Percentiles rank a stretch among this genome's conserved stretches.
Evolutionary conservation across 2,329 filamentous ascomycete species (phyloP).

Genomic region (Aureobasidium melanogenum): DNA sequence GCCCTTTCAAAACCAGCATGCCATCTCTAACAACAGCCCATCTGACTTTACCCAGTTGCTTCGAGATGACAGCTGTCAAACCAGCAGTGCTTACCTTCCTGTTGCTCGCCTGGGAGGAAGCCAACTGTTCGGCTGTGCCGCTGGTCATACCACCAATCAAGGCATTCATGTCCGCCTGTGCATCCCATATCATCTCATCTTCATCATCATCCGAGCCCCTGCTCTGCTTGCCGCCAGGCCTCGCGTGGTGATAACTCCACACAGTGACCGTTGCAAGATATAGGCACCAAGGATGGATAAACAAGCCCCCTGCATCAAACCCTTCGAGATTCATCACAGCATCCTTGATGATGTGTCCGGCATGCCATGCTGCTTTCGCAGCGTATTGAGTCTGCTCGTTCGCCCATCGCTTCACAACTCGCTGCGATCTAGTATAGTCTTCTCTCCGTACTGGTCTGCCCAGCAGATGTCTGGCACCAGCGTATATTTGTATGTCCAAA

Average conservation of each 20-base stretch:
- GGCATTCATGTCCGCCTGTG: constrained; percentile 40
- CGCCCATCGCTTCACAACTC: constrained; percentile 45
- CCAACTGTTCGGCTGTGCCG: constrained; percentile 29
- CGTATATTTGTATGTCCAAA: constrained; percentile 54
- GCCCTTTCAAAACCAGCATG: constrained; percentile 45
- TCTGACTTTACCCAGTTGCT: constrained; percentile 46
- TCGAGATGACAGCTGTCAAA: constrained; percentile 47
- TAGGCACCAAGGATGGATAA: constrained; percentile 55
- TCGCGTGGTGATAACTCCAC: constrained; percentile 48
- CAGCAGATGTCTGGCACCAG: constrained; percentile 50
- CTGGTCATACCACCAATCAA: constrained; percentile 34
- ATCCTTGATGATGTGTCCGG: constrained; percentile 44
- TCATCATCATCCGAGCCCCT: constrained; percentile 22
- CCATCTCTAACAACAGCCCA: constrained; percentile 57
- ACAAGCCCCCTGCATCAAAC: constrained; percentile 44
- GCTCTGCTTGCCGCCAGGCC: constrained; percentile 13
- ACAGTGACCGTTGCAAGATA: constrained; percentile 51
- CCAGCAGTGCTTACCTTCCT: constrained; percentile 44
- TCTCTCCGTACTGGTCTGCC: constrained; percentile 43
- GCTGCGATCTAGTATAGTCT: constrained; percentile 44
- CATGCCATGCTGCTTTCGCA: constrained; percentile 44
- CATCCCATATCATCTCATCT: constrained; percentile 44
- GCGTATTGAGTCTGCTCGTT: constrained; percentile 26
- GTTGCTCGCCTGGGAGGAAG: constrained; percentile 18
- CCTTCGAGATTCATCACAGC: constrained; percentile 42